These are phyloP conservation scores for Fusarium tuaranense DNA, from an alignment of 2,329 filamentous ascomycete species.

Conservation along the genomic window DNA sequence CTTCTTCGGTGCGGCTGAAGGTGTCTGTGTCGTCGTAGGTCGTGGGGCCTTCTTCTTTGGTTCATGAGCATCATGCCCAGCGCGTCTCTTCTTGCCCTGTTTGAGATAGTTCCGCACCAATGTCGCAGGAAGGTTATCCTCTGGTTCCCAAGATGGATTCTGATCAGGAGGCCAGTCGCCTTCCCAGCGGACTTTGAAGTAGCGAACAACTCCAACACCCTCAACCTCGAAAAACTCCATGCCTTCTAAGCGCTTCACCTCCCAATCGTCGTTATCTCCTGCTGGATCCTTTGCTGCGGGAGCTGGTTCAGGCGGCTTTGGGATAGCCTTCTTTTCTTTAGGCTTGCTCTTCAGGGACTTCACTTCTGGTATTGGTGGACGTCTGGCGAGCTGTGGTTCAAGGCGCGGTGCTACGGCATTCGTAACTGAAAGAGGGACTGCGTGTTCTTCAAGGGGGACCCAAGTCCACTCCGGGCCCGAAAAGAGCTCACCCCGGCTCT, in stretches of 20 bases:
- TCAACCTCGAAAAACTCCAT: slow-evolving; percentile 53
- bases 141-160: slow-evolving; percentile 70
- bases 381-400: background rate
- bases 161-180: slow-evolving; percentile 67
- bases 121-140: slow-evolving; percentile 58
- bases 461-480: slow-evolving; percentile 7
- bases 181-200: slow-evolving; percentile 67
- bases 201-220: slow-evolving; percentile 52
- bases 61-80: background rate
- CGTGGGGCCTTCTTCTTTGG: slow-evolving; percentile 17
- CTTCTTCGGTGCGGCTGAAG: slow-evolving; percentile 18
- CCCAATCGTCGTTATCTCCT: slow-evolving; percentile 46
- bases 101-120: slow-evolving; percentile 58
- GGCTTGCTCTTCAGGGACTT: slow-evolving; percentile 2
- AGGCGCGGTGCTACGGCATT: slow-evolving; percentile 11
- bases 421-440: slow-evolving; percentile 12
- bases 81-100: slow-evolving; percentile 33
- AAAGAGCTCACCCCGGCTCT: background rate
- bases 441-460: slow-evolving; percentile 5
- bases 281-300: background rate
- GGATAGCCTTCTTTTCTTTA: slow-evolving; percentile 6
- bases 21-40: slow-evolving; percentile 23
- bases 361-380: background rate
- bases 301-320: background rate
- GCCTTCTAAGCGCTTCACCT: slow-evolving; percentile 59